Evolutionary conservation across 2,329 filamentous ascomycete genomes (phyloP).

Genomic region (Cyphellophora europaea): DNA sequence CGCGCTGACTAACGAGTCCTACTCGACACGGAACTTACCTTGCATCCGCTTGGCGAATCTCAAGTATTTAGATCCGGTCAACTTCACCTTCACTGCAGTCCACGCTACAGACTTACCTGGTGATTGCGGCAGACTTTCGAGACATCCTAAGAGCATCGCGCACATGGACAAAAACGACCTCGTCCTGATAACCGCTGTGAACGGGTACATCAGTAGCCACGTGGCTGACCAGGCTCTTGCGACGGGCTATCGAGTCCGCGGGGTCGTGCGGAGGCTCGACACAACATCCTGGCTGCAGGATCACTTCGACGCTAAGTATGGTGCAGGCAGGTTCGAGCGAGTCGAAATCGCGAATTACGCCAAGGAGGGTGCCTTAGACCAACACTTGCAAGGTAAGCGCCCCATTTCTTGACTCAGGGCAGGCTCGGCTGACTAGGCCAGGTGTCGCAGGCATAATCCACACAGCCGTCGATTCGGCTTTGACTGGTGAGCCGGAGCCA

Average conservation of each 20-base stretch:
- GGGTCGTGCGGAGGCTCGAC: slow-evolving; percentile 28
- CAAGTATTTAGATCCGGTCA: too few species aligned
- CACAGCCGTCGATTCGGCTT: slow-evolving; percentile 25
- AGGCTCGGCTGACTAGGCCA: not conserved
- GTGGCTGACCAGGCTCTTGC: slow-evolving; percentile 33
- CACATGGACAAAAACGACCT: slow-evolving; percentile 4
- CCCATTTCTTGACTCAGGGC: not conserved
- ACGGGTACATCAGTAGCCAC: slow-evolving; percentile 35
- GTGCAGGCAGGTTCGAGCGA: not conserved
- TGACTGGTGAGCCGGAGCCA: slow-evolving; percentile 28
- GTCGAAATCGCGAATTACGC: not conserved
- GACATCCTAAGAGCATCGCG: too few species aligned
- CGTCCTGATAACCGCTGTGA: slow-evolving; percentile 38
- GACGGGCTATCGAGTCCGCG: slow-evolving; percentile 36
- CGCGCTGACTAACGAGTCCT: too few species aligned
- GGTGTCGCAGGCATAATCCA: slow-evolving; percentile 25
- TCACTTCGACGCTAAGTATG: not conserved
- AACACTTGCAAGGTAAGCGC: not conserved
- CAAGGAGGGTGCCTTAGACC: not conserved
- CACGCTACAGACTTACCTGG: too few species aligned
- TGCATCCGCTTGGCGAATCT: too few species aligned
- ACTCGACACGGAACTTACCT: too few species aligned
- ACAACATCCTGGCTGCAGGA: slow-evolving; percentile 23
- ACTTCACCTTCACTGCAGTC: too few species aligned
- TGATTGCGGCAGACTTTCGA: too few species aligned